A percentile compares a stretch with the other conserved stretches of the same genome.
Evolutionary conservation across 2,329 filamentous ascomycete species (phyloP).

Genomic region (Beauveria sp.): DNA sequence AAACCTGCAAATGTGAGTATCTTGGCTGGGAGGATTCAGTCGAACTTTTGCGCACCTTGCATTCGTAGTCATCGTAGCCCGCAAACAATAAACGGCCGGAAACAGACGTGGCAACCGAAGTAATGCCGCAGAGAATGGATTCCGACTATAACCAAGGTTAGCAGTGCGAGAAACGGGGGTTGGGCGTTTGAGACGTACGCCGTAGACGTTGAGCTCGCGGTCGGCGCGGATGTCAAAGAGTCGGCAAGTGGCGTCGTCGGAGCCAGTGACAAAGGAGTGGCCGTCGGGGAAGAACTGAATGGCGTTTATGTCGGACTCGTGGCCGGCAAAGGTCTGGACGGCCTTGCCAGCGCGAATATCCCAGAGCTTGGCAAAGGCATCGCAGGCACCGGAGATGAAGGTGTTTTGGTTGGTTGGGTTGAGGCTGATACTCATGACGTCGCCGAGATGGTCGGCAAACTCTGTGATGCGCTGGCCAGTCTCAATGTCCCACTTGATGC

Average conservation of each 20-base stretch:
- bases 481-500: constrained; percentile 99
- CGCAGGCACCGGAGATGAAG: constrained; percentile 98
- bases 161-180: background rate
- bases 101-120: constrained; percentile 94
- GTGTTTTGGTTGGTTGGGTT: constrained; percentile 99
- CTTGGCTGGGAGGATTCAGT: constrained; percentile 8
- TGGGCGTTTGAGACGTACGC: constrained; percentile 38
- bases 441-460: constrained; percentile 95
- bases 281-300: constrained; percentile 99
- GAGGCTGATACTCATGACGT: constrained; percentile 99
- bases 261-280: constrained; percentile 95
- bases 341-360: constrained; percentile 97
- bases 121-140: constrained; percentile 95
- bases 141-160: constrained; percentile 59
- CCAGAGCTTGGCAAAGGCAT: constrained; percentile 98
- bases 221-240: constrained; percentile 97
- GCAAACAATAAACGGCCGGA: constrained; percentile 92
- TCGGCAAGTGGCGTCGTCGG: constrained; percentile 93
- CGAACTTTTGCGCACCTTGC: constrained; percentile 65
- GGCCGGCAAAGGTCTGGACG: constrained; percentile 95
- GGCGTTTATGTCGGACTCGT: constrained; percentile 98
- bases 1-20: constrained; percentile 57
- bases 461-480: constrained; percentile 95
- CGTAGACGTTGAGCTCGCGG: constrained; percentile 63
- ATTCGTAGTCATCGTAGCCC: constrained; percentile 98